Evolutionary conservation across 2,329 filamentous ascomycete species (phyloP), one percentile per base, ranked within the genome.

Genomic region (Epicoccum sorghinum): DNA sequence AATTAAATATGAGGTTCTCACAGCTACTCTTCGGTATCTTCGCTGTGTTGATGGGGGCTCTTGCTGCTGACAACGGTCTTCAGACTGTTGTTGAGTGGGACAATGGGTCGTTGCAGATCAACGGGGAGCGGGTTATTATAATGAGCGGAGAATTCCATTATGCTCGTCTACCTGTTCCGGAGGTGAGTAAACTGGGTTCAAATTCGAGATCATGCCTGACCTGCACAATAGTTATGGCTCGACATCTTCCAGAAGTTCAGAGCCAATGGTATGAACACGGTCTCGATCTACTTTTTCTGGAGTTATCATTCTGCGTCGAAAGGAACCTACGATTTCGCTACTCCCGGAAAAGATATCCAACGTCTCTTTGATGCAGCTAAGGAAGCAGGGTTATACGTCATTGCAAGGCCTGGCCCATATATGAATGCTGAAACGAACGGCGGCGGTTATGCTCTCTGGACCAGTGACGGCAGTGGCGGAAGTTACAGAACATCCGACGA

Each of bases 201-300:
- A 22, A 9, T 14, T 30, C 25, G 13, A 12, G 14, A 9, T 18
- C 14, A 38, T 23, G 14, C 22, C 36, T 23, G 14, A 38, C 22
- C n/a, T 30, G n/a, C 5, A 25, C 7, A 22, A 23, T 23, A 42
- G 40, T 60, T 84, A 24, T 84, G 82, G 69, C 61, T 80, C 33
- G 81, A 83, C 58, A 78, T 84, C 30, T 82, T 84, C 52, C 80
- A 84, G 47, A 83, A 83, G 54, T 75, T 83, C 55, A 77, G 78
- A 57, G 79, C 82, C 7, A 80, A 78, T 60, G 82, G 81, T 0
- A 82, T 82, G 66, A 83, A 83, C 65, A 72, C 81, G 13, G 73
- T 83, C 23, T 72, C 76, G 53, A 69, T 80, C 29, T 81, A 80
- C 66, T 80, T 82, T 60, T 81, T 80, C 68, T 82, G 79, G 78